Evolutionary conservation across 257 asterid genomes (phyloP).

Genomic region (Anisodus tanguticus): DNA sequence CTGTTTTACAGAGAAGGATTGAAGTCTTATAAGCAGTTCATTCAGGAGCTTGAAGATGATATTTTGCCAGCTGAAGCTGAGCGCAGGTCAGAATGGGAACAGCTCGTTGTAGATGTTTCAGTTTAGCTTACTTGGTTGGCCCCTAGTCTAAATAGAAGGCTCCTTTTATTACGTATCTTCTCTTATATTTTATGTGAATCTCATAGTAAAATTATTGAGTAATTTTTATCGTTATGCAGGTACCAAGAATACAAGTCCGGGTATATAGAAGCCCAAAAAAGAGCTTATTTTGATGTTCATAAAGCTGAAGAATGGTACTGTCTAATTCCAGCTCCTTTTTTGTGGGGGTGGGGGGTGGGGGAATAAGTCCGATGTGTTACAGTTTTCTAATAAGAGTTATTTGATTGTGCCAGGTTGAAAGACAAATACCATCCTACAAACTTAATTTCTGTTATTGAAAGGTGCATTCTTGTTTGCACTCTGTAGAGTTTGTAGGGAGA

Average conservation of each 20-base stretch:
- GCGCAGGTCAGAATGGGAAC: slow-evolving; percentile 65
- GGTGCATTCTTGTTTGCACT: slow-evolving; percentile 47
- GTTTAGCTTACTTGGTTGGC: slow-evolving; percentile 22
- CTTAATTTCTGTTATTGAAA: slow-evolving; percentile 77
- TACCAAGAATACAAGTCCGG: slow-evolving; percentile 92
- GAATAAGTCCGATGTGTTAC: neutral
- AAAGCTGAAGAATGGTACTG: slow-evolving; percentile 92
- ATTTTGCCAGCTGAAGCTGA: slow-evolving; percentile 93
- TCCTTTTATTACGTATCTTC: neutral
- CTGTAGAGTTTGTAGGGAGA: slow-evolving; percentile 6
- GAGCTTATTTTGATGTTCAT: slow-evolving; percentile 76
- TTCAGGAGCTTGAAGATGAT: slow-evolving; percentile 99
- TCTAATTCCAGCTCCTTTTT: neutral
- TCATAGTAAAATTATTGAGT: neutral
- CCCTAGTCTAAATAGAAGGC: neutral
- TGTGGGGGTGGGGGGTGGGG: neutral
- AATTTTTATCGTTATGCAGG: slow-evolving; percentile 45
- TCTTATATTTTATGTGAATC: slow-evolving; percentile 30
- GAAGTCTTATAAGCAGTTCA: slow-evolving; percentile 98
- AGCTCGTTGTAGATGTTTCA: slow-evolving; percentile 31
- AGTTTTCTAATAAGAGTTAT: slow-evolving; percentile 31
- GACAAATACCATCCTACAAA: slow-evolving; percentile 95
- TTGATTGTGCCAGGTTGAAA: slow-evolving; percentile 69
- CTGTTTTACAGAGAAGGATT: slow-evolving; percentile 77
- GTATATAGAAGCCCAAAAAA: slow-evolving; percentile 79